Evolutionary conservation across 805 yeast genomes (phyloP), one percentile per base, ranked within the genome.

Genomic region (Grigorovia yakushimaensis): DNA sequence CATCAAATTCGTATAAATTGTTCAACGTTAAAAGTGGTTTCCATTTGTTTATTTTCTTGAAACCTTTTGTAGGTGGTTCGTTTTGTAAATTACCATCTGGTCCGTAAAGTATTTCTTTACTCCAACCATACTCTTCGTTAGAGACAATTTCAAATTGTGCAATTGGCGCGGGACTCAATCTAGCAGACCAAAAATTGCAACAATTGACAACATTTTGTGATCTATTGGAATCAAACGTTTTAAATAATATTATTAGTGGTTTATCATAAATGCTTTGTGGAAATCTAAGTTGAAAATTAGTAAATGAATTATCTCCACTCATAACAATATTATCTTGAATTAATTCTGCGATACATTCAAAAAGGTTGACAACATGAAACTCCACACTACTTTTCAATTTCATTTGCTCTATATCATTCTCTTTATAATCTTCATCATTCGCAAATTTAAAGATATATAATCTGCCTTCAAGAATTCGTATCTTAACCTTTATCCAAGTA

Each of bases 161-260:
- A 30, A 70, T 73, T 3, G 95, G 95, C 19, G 86, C 81, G 15
- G 88, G 82, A 6, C 95, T 82, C 36, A 84, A 75, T 53, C 93
- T 76, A 1, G 91, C 85, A 2, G 94, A 86, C 96, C 96, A 88
- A 61, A 85, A 88, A 63, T 88, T 88, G 65, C 93, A 81, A 5
- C 91, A 79, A 54, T 82, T 77, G 17, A 84, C 78, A 63, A 77
- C 86, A 58, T 79, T 84, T 40, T 68, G 66, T 0, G 95, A 93
- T 49, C 77, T 76, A 54, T 81, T 84, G 21, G 69, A 60, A 13
- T 86, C 78, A 10, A 82, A 82, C 0, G 88, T 79, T 63, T 78
- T 80, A 61, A 84, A 83, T 27, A 79, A 68, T 17, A 84, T 67
- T 49, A 67, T 58, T 3, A 68, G 71, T 51, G 69, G 66, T 1